Conservation (phyloP, 2,329 filamentous ascomycete genomes). For the Colletotrichum sp. region DNA sequence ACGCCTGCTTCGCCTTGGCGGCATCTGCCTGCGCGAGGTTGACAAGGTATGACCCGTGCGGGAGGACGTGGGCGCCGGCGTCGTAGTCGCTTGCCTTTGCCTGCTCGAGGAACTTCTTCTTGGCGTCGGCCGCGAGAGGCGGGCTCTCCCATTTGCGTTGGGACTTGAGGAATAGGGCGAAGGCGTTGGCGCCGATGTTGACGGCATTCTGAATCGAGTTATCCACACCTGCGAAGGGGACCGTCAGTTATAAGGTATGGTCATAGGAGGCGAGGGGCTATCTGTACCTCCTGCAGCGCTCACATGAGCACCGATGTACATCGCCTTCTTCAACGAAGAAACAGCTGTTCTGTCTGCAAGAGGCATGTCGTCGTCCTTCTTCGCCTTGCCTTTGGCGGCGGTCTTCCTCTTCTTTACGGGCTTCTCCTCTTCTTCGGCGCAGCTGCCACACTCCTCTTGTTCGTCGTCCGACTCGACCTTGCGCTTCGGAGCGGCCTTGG, state of each 20-base stretch:
- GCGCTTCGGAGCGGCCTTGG: constrained; percentile 30
- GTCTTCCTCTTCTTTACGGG: constrained; percentile 49
- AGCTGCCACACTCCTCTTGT: constrained; percentile 28
- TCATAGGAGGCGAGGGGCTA: not conserved
- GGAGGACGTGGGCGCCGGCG: constrained; percentile 75
- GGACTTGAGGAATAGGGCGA: constrained; percentile 94
- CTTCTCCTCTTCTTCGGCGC: constrained; percentile 27
- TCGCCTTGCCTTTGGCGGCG: constrained; percentile 32
- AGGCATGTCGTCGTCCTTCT: constrained; percentile 57
- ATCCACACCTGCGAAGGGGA: constrained; percentile 70
- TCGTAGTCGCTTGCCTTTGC: constrained; percentile 76
- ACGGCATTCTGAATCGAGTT: constrained; percentile 82
- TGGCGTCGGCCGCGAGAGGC: constrained; percentile 71
- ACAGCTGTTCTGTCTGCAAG: constrained; percentile 72
- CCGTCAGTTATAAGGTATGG: not conserved
- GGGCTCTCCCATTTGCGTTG: constrained; percentile 95
- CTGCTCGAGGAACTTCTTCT: constrained; percentile 70
- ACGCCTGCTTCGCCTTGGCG: constrained; percentile 84
- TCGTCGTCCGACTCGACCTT: constrained; percentile 32
- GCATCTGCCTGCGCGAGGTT: constrained; percentile 88
- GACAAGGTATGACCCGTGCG: constrained; percentile 95
- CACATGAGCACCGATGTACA: constrained; percentile 93
- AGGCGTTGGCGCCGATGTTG: constrained; percentile 88
- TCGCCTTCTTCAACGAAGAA: constrained; percentile 66
- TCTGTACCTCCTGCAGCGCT: constrained; percentile 80